Conservation (phyloP, 2,329 filamentous ascomycete genomes). For the Claviceps purpurea region DNA sequence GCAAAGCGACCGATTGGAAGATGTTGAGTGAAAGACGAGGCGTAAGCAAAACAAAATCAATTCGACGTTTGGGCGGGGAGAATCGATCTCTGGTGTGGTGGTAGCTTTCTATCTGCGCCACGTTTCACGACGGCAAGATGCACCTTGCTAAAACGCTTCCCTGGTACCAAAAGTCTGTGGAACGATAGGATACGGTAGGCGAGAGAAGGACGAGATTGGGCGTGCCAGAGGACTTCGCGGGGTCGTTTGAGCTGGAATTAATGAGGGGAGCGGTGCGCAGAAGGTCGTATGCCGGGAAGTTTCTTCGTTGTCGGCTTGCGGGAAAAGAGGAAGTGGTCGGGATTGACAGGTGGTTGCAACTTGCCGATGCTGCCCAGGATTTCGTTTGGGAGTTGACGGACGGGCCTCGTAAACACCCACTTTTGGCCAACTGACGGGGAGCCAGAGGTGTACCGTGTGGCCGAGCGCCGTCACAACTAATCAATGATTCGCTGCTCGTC, state of each 20-base stretch:
- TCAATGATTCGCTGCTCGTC: conserved; percentile 2
- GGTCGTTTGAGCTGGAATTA: background rate
- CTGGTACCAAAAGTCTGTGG: conserved; percentile 1
- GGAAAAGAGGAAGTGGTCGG: too few species aligned
- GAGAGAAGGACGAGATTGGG: background rate
- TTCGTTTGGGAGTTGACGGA: background rate
- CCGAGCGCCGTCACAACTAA: background rate
- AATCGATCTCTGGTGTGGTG: background rate
- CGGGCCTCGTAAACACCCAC: conserved; percentile 3
- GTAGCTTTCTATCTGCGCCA: conserved; percentile 2
- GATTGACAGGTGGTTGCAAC: background rate
- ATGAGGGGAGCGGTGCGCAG: background rate
- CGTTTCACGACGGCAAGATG: conserved; percentile 7
- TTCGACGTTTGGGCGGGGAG: background rate
- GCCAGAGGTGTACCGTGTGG: background rate
- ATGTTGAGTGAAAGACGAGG: background rate
- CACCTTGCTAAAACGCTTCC: background rate
- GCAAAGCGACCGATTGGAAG: background rate
- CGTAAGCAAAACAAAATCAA: background rate
- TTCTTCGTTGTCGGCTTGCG: background rate
- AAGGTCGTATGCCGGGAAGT: background rate
- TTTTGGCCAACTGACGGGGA: background rate
- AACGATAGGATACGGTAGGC: background rate
- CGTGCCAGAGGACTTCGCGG: background rate
- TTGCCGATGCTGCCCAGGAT: background rate